A percentile compares a stretch with the other conserved stretches of the same genome.
Conservation (phyloP, 371 early-diverging fungal species). For the Mortierella sp. region DNA sequence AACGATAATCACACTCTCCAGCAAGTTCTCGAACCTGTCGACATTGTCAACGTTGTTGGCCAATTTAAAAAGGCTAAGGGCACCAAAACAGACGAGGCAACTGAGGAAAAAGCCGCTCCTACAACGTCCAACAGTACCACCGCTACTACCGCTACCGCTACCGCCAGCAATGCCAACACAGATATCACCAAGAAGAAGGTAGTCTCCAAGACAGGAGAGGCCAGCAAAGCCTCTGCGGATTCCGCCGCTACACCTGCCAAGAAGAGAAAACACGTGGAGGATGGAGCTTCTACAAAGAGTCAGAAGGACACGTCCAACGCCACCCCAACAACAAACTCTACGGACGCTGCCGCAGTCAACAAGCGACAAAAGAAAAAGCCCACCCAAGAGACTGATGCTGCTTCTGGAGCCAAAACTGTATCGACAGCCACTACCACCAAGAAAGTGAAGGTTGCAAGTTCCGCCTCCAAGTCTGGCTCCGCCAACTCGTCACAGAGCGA, state of each 20-base stretch:
- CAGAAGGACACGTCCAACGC: neutral
- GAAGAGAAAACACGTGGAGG: constrained; percentile 17
- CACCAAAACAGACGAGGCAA: neutral
- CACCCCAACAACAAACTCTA: neutral
- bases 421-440: neutral
- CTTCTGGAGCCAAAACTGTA: too few species aligned
- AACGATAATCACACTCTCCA: constrained; percentile 14
- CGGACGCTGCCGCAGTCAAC: neutral
- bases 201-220: neutral
- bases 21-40: constrained; percentile 20
- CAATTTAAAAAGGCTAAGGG: neutral
- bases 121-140: neutral
- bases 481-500: constrained; percentile 2
- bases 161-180: neutral
- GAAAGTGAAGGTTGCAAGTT: neutral
- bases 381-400: neutral
- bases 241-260: neutral
- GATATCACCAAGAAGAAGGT: neutral
- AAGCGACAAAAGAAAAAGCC: constrained; percentile 7
- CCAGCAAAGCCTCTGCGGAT: neutral
- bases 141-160: neutral
- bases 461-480: neutral
- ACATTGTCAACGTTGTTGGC: constrained; percentile 23
- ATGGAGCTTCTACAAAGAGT: constrained; percentile 1
- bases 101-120: neutral